Evolutionary conservation across 2,329 filamentous ascomycete genomes (phyloP).

Genomic region (Microdochium paspali): DNA sequence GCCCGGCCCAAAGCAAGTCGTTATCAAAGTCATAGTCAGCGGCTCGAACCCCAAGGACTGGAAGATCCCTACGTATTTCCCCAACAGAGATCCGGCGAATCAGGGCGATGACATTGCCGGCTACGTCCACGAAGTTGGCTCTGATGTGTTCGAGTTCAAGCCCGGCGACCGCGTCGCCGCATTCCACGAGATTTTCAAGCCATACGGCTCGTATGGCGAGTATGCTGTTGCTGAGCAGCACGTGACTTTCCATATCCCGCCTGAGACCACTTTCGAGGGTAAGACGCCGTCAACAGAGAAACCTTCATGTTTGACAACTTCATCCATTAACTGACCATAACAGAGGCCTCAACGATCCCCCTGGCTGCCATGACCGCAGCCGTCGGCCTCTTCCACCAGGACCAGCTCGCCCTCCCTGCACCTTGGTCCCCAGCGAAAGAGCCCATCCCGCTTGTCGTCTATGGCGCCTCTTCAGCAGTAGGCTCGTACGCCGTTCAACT

Average conservation of each 20-base stretch:
- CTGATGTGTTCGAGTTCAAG: background rate
- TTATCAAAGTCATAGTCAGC: constrained; percentile 31
- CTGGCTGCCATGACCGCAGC: constrained; percentile 45
- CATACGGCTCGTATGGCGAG: constrained; percentile 30
- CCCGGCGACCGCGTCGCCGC: constrained; percentile 16
- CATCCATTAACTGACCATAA: background rate
- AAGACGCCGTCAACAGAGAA: constrained; percentile 23
- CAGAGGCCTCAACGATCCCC: constrained; percentile 45
- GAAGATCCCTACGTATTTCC: constrained; percentile 16
- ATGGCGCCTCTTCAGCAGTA: constrained; percentile 45
- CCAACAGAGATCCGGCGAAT: constrained; percentile 28
- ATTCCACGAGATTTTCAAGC: constrained; percentile 19
- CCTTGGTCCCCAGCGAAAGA: constrained; percentile 32
- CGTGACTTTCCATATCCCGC: constrained; percentile 32
- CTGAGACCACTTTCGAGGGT: constrained; percentile 33
- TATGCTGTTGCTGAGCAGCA: constrained; percentile 27
- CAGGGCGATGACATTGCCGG: constrained; percentile 38
- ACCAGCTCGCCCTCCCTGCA: constrained; percentile 31
- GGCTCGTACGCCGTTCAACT: constrained; percentile 51
- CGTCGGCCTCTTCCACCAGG: constrained; percentile 33
- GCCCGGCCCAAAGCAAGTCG: constrained; percentile 25
- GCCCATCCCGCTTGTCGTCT: constrained; percentile 32
- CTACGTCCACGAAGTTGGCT: constrained; percentile 22
- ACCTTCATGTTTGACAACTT: background rate
- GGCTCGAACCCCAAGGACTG: constrained; percentile 37